Percentiles rank a stretch among this genome's conserved stretches.
Evolutionary conservation across 345 rosid species (phyloP).

Genomic region (Populus alba): DNA sequence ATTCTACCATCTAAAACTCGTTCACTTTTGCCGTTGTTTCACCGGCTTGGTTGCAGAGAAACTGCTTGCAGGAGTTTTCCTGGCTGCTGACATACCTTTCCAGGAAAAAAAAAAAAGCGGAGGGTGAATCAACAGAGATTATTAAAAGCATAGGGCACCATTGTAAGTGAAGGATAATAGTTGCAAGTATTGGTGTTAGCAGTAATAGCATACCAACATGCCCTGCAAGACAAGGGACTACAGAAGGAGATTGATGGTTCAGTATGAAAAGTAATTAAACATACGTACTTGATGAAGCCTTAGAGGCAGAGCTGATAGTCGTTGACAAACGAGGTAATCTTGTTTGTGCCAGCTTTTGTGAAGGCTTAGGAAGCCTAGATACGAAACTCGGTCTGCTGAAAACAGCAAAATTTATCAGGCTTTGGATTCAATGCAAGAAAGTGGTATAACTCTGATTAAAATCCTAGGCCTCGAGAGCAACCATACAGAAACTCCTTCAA

Average conservation of each 20-base stretch:
- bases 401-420: background rate
- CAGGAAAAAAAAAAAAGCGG: background rate
- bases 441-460: background rate
- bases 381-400: conserved; percentile 31
- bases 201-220: background rate
- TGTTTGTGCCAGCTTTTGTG: conserved; percentile 39
- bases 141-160: background rate
- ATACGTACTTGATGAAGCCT: conserved; percentile 51
- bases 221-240: background rate
- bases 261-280: background rate
- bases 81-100: conserved; percentile 30
- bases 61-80: conserved; percentile 26
- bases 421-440: background rate
- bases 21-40: conserved; percentile 32
- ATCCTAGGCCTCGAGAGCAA: too few species aligned
- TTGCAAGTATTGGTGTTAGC: background rate
- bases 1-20: background rate
- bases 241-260: background rate
- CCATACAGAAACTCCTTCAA: background rate
- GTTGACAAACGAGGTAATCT: conserved; percentile 51
- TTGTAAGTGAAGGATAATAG: background rate
- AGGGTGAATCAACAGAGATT: background rate
- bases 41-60: conserved; percentile 34
- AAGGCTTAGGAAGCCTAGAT: conserved; percentile 61
- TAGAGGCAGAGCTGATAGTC: conserved; percentile 45